Base-by-base conservation (phyloP, 179 eudicot species). In the Patellifolia procumbens region DNA sequence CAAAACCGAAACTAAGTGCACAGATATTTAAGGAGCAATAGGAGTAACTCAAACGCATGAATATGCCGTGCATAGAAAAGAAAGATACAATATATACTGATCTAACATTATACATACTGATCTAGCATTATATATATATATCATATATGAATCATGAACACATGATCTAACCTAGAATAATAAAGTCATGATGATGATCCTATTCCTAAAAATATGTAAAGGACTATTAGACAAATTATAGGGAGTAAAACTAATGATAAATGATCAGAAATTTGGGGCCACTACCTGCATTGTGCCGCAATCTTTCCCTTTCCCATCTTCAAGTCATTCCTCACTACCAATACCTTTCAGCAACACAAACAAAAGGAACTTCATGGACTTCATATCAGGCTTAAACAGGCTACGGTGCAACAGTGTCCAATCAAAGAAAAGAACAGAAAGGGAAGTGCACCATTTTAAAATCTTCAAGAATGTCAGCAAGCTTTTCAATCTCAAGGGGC, bases 231-330 rank as follows among this genome's bases (percentile, higher is more conserved):
- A 55, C 19, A 73, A 43, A 7, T 12, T 39, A 60, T 13, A 58
- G 20, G n/a, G 3, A 0, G 4, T 0, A 1, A 70, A 52, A 32
- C 20, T 35, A 20, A 28, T 32, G 75, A 46, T 28, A 70, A 22
- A 78, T 7, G 31, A 59, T 10, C 19, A 66, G 74, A 65, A 52
- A 15, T 17, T 52, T 67, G 3, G 20, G 32, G 43, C 2, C 59
- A 49, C 51, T 61, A 93, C 99, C 99, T 95, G 99, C 99, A 95
- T 77, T 95, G 99, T 8, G 99, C 99, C 79, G 99, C 95, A 86
- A 93, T 95, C 85, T 95, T 95, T 81, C 99, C 99, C 81, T 95
- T 95, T 29, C 99, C 99, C 99, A 95, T 95, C 90, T 95, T 95
- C 80, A 95, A 82, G 84, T 95, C 99, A 87, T 95, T 95, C 80